Percentiles rank a stretch among this genome's conserved stretches.
phyloP scores from a whole-genome alignment of 768 basidiomycete genomes.

The Mrakia hoshinonis region DNA sequence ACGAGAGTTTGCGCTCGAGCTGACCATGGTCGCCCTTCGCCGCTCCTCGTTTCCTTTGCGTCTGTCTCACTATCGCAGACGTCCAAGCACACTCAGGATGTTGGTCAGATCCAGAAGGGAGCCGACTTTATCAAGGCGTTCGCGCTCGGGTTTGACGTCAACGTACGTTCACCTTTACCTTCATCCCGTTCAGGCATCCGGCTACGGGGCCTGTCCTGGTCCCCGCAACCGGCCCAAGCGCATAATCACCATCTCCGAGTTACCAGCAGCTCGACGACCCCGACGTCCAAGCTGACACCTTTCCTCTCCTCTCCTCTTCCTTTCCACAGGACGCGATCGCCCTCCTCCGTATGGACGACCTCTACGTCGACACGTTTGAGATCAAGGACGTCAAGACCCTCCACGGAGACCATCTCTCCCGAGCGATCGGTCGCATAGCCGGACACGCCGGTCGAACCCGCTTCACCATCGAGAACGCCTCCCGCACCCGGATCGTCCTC shows the following conservation, averaged over 20 bases:
- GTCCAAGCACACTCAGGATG: constrained; percentile 85
- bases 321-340: constrained; percentile 76
- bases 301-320: background rate
- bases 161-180: constrained; percentile 49
- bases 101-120: constrained; percentile 89
- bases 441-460: constrained; percentile 98
- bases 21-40: constrained; percentile 36
- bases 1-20: background rate
- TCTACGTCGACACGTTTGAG: constrained; percentile 97
- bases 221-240: too few relatives aligned
- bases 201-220: too few relatives aligned
- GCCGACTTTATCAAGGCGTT: constrained; percentile 95
- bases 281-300: too few relatives aligned
- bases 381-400: constrained; percentile 98
- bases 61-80: constrained; percentile 47
- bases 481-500: constrained; percentile 91
- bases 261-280: too few relatives aligned
- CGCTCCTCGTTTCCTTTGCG: background rate
- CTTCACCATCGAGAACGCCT: constrained; percentile 96
- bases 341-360: constrained; percentile 84
- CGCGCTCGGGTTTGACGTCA: constrained; percentile 87
- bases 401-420: constrained; percentile 94
- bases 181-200: too few relatives aligned
- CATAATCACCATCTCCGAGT: too few relatives aligned
- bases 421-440: constrained; percentile 96